A percentile compares a stretch with the other conserved stretches of the same genome.
Evolutionary conservation across 352 stramenopile species (phyloP).

Genomic region (Pythium vanterpoolii): DNA sequence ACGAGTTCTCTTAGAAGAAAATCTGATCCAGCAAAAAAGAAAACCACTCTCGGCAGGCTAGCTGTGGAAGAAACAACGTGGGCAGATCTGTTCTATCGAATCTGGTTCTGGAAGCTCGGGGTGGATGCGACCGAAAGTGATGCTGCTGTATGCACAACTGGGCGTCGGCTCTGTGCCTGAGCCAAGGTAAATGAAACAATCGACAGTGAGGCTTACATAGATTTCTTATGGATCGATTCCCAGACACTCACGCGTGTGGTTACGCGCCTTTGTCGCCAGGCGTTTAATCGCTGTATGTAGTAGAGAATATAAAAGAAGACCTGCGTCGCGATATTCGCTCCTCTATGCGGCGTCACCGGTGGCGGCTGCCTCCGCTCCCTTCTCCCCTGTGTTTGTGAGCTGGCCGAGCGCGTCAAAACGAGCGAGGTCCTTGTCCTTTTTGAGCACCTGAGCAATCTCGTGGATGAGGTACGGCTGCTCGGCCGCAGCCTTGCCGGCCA

Average conservation of each 20-base stretch:
- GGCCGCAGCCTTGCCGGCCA: slow-evolving; percentile 49
- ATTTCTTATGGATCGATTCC: too few species aligned
- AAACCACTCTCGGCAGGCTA: not conserved
- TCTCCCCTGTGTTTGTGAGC: slow-evolving; percentile 19
- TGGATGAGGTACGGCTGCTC: slow-evolving; percentile 68
- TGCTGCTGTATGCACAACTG: too few species aligned
- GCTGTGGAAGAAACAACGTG: not conserved
- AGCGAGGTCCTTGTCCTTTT: slow-evolving; percentile 45
- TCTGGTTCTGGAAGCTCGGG: not conserved
- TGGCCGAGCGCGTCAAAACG: slow-evolving; percentile 28
- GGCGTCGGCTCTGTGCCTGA: too few species aligned
- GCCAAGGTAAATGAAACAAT: too few species aligned
- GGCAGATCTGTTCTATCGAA: not conserved
- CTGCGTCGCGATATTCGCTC: too few species aligned
- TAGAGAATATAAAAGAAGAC: not conserved
- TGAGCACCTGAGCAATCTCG: slow-evolving; percentile 49
- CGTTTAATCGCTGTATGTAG: too few species aligned
- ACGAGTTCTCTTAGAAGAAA: too few species aligned
- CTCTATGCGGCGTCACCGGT: slow-evolving; percentile 12
- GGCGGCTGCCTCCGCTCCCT: not conserved
- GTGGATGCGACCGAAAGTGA: not conserved
- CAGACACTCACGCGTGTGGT: too few species aligned
- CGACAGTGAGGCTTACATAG: too few species aligned
- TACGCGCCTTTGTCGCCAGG: too few species aligned
- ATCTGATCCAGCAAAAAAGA: too few species aligned